phyloP scores from a whole-genome alignment of 1,139 yeast species.

The Tardiomyces blankii region DNA sequence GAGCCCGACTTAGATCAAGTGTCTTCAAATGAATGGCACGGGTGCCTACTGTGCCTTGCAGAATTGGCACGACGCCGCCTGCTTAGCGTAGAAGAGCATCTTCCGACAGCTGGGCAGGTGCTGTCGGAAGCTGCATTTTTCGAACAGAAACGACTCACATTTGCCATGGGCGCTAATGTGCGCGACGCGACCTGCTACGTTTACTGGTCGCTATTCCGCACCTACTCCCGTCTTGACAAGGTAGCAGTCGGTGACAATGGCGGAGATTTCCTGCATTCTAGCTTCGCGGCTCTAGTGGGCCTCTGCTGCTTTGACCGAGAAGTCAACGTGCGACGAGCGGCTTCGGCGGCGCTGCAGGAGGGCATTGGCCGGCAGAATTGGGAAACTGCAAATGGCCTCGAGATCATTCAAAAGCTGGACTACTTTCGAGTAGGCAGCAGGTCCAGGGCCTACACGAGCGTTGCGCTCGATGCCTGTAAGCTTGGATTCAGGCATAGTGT shows the following conservation, averaged over 20 bases:
- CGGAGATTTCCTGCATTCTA: neutral
- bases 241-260: constrained; percentile 19
- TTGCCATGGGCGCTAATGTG: constrained; percentile 52
- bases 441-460: constrained; percentile 21
- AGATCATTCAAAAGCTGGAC: constrained; percentile 49
- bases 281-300: constrained; percentile 28
- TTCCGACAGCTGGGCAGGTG: constrained; percentile 22
- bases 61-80: constrained; percentile 30
- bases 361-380: constrained; percentile 53
- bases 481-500: neutral
- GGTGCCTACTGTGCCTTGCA: constrained; percentile 34
- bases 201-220: constrained; percentile 49
- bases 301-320: constrained; percentile 63
- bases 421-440: constrained; percentile 35
- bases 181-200: constrained; percentile 81
- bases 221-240: constrained; percentile 27
- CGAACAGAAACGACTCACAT: constrained; percentile 40
- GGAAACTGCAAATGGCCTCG: constrained; percentile 28
- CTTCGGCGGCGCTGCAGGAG: constrained; percentile 82
- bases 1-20: constrained; percentile 14
- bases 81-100: constrained; percentile 9
- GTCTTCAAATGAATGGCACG: constrained; percentile 33
- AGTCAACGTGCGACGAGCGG: constrained; percentile 64
- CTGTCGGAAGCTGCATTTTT: constrained; percentile 37
- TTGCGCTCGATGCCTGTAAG: neutral